Evolutionary conservation across 805 yeast genomes (phyloP).

Genomic region (Ogataea zsoltii): DNA sequence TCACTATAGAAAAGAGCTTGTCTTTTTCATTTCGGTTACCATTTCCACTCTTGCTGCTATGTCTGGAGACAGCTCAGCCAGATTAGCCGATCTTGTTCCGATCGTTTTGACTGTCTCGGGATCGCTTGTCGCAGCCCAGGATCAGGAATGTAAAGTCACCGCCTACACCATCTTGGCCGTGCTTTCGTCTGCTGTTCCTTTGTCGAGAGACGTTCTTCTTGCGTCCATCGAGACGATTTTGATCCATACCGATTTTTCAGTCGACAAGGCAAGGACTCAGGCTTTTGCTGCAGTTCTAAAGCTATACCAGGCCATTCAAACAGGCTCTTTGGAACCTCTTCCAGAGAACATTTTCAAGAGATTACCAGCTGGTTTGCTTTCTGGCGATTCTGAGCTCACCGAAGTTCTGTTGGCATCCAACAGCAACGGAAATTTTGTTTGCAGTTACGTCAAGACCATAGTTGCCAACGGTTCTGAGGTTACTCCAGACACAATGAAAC

Average conservation of each 20-base stretch:
- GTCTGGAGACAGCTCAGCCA: conserved; percentile 41
- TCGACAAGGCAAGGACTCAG: conserved; percentile 29
- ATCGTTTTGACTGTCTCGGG: conserved; percentile 59
- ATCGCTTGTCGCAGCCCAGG: conserved; percentile 46
- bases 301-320: conserved; percentile 47
- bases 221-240: conserved; percentile 65
- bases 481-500: conserved; percentile 7
- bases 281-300: conserved; percentile 50
- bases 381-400: conserved; percentile 21
- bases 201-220: conserved; percentile 53
- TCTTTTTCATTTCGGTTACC: conserved; percentile 75
- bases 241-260: conserved; percentile 23
- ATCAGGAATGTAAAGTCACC: conserved; percentile 70
- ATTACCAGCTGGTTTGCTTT: conserved; percentile 24
- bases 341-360: conserved; percentile 23
- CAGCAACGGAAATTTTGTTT: conserved; percentile 27
- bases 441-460: conserved; percentile 30
- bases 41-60: conserved; percentile 69
- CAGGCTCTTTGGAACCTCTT: conserved; percentile 30
- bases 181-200: conserved; percentile 67
- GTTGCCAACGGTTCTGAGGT: conserved; percentile 19
- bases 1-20: conserved; percentile 66
- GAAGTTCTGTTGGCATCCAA: conserved; percentile 19
- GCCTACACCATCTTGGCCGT: conserved; percentile 84
- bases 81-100: conserved; percentile 54